Evolutionary conservation across 2,329 filamentous ascomycete genomes (phyloP), one percentile per base, ranked within the genome.

Genomic region (Cladobotryum protrusum): DNA sequence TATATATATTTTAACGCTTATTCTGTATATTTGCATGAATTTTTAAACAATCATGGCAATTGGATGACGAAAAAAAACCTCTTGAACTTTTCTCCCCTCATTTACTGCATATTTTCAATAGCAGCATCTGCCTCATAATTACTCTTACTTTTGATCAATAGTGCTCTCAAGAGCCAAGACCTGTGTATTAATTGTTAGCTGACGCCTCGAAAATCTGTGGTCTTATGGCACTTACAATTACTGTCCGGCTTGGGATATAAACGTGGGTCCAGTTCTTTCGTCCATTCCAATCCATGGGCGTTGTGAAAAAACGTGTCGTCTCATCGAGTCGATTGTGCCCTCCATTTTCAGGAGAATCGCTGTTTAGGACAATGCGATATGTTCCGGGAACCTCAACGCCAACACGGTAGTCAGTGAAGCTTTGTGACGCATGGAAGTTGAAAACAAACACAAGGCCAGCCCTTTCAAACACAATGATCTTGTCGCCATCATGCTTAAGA

Each of bases 391-490:
- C 75, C 46, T 97, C 89, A 36, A 99, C 78, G 15, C 93, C 93
- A 43, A 99, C 85, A 35, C 92, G 83, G 67, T 96, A 99, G 69
- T 97, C 93, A 11, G 85, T 85, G 70, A 87, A 99, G 68, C 89
- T 96, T 58, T 85, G 72, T 24, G 80, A 81, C 0, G 88, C 83
- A 65, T 97, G 85, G 77, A 97, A 96, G 72, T 99, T 99, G 78
- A 99, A 97, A 60, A 96, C 79, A 76, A 91, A 99, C 11, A 99
- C 75, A 52, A 96, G 72, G 0, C 91, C 91, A 1, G 83, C 93
- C 32, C 93, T 82, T 74, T 99, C 93, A 66, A 96, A 99, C 3
- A 96, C 91, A 56, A 99, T 82, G 40, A 97, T 85, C 73, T 97
- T 99, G 72, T 99, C 93, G 17, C 70, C 75, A 64, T 97, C 90